Percentiles rank a stretch among this genome's conserved stretches.
Evolutionary conservation across 441 rosid genomes (phyloP).

Genomic region (Adansonia madagascariensis): DNA sequence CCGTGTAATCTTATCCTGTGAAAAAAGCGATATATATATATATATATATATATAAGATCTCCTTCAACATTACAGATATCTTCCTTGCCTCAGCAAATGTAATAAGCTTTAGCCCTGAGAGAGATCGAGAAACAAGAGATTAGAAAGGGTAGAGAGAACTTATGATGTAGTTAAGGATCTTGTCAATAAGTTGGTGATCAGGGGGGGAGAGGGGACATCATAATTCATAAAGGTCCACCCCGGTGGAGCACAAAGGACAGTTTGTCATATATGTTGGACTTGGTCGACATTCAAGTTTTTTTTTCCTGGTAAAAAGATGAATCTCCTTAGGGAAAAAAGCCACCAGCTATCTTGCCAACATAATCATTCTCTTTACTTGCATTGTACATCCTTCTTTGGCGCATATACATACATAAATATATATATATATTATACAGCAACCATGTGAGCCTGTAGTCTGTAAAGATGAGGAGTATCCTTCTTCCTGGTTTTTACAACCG

Average conservation of each 20-base stretch:
- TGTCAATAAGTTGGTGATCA: not conserved
- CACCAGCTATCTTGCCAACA: slow-evolving; percentile 8
- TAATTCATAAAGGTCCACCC: slow-evolving; percentile 16
- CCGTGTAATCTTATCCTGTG: slow-evolving; percentile 1
- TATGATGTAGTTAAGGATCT: not conserved
- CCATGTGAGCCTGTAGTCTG: not conserved
- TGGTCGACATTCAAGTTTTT: not conserved
- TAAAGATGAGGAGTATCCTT: too few relatives aligned
- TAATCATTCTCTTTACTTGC: not conserved
- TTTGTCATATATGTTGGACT: slow-evolving; percentile 17
- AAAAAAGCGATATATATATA: not conserved
- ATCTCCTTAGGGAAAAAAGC: not conserved
- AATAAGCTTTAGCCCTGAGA: not conserved
- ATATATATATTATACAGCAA: not conserved
- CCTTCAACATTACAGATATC: too few relatives aligned
- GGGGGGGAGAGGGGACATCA: slow-evolving; percentile 1
- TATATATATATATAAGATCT: too few relatives aligned
- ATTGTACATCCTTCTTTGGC: not conserved
- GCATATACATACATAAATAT: too few relatives aligned
- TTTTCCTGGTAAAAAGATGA: not conserved
- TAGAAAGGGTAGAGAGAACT: not conserved
- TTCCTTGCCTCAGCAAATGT: not conserved
- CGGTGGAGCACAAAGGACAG: slow-evolving; percentile 17
- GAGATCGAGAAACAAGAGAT: not conserved
- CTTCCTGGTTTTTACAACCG: too few relatives aligned